A percentile compares a stretch with the other conserved stretches of the same genome.
Evolutionary conservation across 2,329 filamentous ascomycete species (phyloP).

Genomic region (Colletotrichum sp.): DNA sequence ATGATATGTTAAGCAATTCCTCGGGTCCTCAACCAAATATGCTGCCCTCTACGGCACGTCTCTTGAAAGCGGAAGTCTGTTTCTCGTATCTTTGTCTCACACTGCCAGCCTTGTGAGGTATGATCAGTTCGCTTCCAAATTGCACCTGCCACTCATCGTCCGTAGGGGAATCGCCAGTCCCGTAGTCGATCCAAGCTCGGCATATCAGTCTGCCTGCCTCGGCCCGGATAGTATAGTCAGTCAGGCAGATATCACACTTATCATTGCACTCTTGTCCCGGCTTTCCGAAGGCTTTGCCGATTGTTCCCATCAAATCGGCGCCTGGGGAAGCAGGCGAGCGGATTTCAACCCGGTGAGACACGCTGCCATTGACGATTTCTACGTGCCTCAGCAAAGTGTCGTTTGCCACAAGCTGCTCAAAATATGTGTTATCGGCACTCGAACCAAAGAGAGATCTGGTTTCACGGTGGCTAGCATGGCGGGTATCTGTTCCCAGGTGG

Average conservation of each 20-base stretch:
- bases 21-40: background rate
- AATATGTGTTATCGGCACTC: background rate
- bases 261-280: background rate
- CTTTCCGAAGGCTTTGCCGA: background rate
- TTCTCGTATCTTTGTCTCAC: background rate
- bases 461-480: too few relatives aligned
- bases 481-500: background rate
- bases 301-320: background rate
- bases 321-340: background rate
- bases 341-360: background rate
- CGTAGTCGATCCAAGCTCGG: background rate
- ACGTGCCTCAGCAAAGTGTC: background rate
- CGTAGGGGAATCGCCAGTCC: background rate
- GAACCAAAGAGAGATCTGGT: background rate
- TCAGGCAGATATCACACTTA: background rate
- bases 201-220: background rate
- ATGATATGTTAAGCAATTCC: background rate
- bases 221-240: background rate
- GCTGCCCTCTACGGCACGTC: background rate
- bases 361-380: too few relatives aligned
- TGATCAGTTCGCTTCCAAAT: background rate
- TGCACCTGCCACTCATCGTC: background rate
- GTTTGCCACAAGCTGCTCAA: background rate
- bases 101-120: background rate
- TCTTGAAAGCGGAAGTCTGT: background rate